phyloP scores from a whole-genome alignment of 495 filamentous ascomycete genomes.

The Aspergillus carlsbadensis region DNA sequence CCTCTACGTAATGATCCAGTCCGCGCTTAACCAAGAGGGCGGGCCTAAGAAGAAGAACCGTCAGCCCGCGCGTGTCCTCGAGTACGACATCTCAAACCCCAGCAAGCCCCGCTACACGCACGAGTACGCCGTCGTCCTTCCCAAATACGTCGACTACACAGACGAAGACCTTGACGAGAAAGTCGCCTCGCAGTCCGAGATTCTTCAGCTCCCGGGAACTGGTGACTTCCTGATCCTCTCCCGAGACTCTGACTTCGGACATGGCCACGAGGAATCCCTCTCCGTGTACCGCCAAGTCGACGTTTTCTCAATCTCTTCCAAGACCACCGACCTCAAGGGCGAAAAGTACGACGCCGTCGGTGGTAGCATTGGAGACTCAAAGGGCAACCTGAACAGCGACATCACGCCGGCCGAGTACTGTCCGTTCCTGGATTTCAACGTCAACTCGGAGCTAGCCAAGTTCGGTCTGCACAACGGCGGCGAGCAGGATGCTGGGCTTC shows the following conservation, averaged over 20 bases:
- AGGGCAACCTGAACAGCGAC: slow-evolving; percentile 53
- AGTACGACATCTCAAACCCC: slow-evolving; percentile 55
- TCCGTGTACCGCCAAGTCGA: slow-evolving; percentile 73
- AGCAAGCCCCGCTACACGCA: slow-evolving; percentile 42
- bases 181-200: slow-evolving; percentile 71
- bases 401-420: slow-evolving; percentile 68
- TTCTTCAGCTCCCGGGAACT: slow-evolving; percentile 58
- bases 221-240: slow-evolving; percentile 68
- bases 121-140: slow-evolving; percentile 70
- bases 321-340: slow-evolving; percentile 66
- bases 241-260: slow-evolving; percentile 63
- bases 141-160: slow-evolving; percentile 52
- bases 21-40: slow-evolving; percentile 65
- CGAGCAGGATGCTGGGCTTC: slow-evolving; percentile 47
- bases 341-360: slow-evolving; percentile 49
- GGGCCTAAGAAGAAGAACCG: slow-evolving; percentile 53
- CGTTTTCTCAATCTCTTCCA: slow-evolving; percentile 60
- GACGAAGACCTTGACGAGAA: slow-evolving; percentile 20
- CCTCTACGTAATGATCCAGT: slow-evolving; percentile 69
- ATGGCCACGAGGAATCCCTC: slow-evolving; percentile 49
- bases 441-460: slow-evolving; percentile 62
- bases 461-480: slow-evolving; percentile 73
- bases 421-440: slow-evolving; percentile 71
- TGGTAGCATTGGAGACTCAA: slow-evolving; percentile 50
- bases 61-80: slow-evolving; percentile 58